Evolutionary conservation across 2,329 filamentous ascomycete genomes (phyloP).

Genomic region (Talaromyces sp.): DNA sequence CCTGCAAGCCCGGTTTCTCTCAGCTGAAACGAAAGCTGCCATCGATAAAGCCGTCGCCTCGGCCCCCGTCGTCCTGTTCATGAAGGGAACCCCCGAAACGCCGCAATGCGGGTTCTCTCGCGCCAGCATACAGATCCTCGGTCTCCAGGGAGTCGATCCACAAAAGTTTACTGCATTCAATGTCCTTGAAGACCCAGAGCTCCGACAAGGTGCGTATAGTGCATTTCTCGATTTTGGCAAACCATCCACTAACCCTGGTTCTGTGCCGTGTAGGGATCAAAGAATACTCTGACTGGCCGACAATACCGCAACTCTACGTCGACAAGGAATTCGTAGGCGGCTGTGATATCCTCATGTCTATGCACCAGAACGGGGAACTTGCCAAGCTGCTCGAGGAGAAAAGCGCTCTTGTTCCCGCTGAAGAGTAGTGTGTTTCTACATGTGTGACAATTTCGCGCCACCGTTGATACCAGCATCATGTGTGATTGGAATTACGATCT

Average conservation of each 20-base stretch:
- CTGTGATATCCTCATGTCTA: constrained; percentile 93
- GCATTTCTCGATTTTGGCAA: neutral
- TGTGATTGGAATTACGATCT: neutral
- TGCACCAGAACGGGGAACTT: constrained; percentile 94
- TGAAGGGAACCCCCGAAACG: constrained; percentile 96
- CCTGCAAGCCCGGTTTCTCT: constrained; percentile 59
- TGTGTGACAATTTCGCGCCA: neutral
- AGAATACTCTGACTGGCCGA: constrained; percentile 98
- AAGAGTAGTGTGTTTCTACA: constrained; percentile 28
- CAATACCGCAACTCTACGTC: constrained; percentile 93
- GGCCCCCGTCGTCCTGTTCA: constrained; percentile 92
- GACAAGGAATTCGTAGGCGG: constrained; percentile 94
- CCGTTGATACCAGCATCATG: neutral
- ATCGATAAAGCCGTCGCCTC: constrained; percentile 87
- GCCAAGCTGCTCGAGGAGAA: constrained; percentile 90
- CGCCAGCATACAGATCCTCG: constrained; percentile 89
- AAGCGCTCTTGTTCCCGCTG: constrained; percentile 67
- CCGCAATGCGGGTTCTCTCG: constrained; percentile 96
- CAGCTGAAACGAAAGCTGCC: constrained; percentile 68
- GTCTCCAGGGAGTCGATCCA: constrained; percentile 90
- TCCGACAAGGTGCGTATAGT: constrained; percentile 62
- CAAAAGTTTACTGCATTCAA: constrained; percentile 98
- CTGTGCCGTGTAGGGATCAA: constrained; percentile 67
- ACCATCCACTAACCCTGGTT: neutral
- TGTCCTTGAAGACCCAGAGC: constrained; percentile 82